Percentiles rank a stretch among this genome's conserved stretches.
Conservation (phyloP, 768 basidiomycete species). For the Mycena venus region DNA sequence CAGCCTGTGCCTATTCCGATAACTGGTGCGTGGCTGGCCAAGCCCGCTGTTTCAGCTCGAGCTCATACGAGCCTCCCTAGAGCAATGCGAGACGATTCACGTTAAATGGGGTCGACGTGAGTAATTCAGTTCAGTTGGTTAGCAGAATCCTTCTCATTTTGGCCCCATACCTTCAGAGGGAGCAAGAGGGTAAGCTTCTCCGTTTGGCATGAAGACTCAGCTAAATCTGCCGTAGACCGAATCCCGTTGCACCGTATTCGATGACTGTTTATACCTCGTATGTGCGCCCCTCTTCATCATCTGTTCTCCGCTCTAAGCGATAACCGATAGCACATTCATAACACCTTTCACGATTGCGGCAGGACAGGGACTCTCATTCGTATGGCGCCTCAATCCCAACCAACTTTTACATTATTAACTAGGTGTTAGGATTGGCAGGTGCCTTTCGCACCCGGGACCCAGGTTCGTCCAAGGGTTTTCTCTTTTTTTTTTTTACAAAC, state of each 20-base stretch:
- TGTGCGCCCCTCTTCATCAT: constrained; percentile 4
- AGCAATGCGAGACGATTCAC: constrained; percentile 54
- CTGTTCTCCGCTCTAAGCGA: background rate
- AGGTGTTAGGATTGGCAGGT: constrained; percentile 59
- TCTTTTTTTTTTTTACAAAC: background rate
- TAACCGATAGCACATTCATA: constrained; percentile 53
- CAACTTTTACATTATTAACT: background rate
- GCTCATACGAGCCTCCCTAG: constrained; percentile 30
- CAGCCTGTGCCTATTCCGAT: constrained; percentile 47
- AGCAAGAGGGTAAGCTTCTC: constrained; percentile 16
- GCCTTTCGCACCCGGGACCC: constrained; percentile 63
- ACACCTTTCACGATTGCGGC: constrained; percentile 59
- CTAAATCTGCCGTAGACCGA: constrained; percentile 46
- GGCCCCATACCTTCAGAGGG: too few relatives aligned
- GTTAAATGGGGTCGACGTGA: constrained; percentile 52
- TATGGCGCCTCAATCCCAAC: too few relatives aligned
- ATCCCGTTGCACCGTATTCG: constrained; percentile 63
- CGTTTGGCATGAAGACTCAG: background rate
- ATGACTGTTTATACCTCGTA: constrained; percentile 66
- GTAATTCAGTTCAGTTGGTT: too few relatives aligned
- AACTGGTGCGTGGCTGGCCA: constrained; percentile 43
- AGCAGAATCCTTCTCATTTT: too few relatives aligned
- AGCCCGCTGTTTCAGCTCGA: too few relatives aligned
- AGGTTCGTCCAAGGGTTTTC: constrained; percentile 35
- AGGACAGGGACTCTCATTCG: constrained; percentile 49